Base-by-base conservation (phyloP, 2,329 filamentous ascomycete genomes). In the Apiospora sp. region DNA sequence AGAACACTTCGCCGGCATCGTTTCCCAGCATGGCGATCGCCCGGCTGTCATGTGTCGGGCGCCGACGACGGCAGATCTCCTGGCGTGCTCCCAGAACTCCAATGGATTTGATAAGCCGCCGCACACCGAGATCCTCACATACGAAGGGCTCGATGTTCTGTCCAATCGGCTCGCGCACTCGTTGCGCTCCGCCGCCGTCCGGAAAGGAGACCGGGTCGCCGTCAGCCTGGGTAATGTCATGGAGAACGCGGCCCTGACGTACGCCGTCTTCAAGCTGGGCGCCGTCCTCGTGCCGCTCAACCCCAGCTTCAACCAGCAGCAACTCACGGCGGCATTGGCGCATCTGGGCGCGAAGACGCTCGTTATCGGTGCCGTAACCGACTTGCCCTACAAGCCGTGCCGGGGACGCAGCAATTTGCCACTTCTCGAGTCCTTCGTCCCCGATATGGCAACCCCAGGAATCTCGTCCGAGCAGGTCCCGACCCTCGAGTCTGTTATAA, bases 181-280 rank as follows among this genome's bases (percentile, higher is more conserved):
- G 0, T 84, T 98, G 22, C 84, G 88, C 34, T 89, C 89, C 0
- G 84, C 92, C 0, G 94, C 94, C 3, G 93, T 98, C 0, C 86
- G 84, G 73, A 97, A 95, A 79, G 95, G 94, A 6, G 92, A 97
- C 80, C 89, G 94, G 44, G 93, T 98, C 14, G 95, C 94, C 19
- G 91, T 98, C 37, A 96, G 92, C 73, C 84, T 98, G 70, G 96
- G 96, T 22, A 98, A 98, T 82, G 92, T 91, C 58, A 86, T 92
- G 76, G 95, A 98, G 82, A 96, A 94, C 80, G 94, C 94, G 3
- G 92, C 92, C 69, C 88, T 96, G 27, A 96, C 93, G 7, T 98
- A 98, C 83, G 95, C 95, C 0, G 82, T 96, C 71, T 98, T 96
- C 86, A 98, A 98, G 83, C 88, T 98, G 13, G 96, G 96, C n/a